Evolutionary conservation across 768 basidiomycete species (phyloP), one percentile per base, ranked within the genome.

Genomic region (Amanita pseudoporphyria): DNA sequence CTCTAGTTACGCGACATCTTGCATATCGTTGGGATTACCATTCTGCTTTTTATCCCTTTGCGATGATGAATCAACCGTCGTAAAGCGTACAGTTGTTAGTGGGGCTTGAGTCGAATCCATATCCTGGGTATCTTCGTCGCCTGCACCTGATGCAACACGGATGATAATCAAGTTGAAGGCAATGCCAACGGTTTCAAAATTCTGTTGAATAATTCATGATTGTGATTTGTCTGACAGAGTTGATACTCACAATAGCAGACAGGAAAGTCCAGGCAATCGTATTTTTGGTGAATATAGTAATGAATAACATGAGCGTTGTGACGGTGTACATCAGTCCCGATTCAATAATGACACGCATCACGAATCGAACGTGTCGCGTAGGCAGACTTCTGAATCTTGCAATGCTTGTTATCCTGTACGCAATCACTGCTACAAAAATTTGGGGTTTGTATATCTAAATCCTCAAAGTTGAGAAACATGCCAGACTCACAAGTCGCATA

Each of bases 401-500:
- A 18, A 49, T 39, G 19, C 18, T 42, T 6, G 24, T 18, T 6
- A 49, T 49, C 21, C 16, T 49, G 26, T 49, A 42, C 13, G 31
- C 31, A 16, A 49, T 43, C 18, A 49, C 12, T 14, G 30, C 48
- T 43, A 16, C 6, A 10, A 33, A 16, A 1, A 28, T 45, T 13
- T 7, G 40, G 26, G 2, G 30, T 45, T 13, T 7, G 40, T 32
- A n/a, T 19, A 28, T 28, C 26, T 22, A 6, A 32, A 16, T 47
- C 43, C 3, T 21, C 1, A n/a, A 9, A 7, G 10, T 19, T 44
- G 19, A 36, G 13, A 9, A 9, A 32, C 10, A 2, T 16, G n/a
- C 9, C 5, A 1, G 16, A 51, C 57, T 51, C 45, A 57, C 58
- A 49, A n/a, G 58, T 59, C 26, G 57, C 52, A 40, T 55, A 59